Evolutionary conservation across 225 moss, liverwort and hornwort genomes (phyloP), one percentile per base, ranked within the genome.

Genomic region (Bryum argenteum): DNA sequence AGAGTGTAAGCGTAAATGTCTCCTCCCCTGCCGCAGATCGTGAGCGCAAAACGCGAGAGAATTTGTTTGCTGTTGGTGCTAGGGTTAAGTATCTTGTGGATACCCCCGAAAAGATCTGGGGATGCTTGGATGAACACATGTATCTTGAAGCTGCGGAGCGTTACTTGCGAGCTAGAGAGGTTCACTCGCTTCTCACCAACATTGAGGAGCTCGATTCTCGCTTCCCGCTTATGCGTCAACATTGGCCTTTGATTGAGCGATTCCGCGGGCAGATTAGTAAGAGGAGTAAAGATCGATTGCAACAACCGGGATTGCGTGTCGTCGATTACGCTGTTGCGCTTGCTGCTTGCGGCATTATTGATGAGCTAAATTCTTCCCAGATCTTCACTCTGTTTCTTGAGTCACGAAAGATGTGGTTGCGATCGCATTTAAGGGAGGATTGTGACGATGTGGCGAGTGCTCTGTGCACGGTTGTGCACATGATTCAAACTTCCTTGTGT

Each of bases 101-200:
- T 56, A 97, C 97, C 54, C 94, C 97, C 16, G 97, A 97, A 65
- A 97, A 94, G 81, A 97, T 97, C 74, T 97, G 97, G 97, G 97
- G 94, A 13, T 97, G 97, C 55, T 80, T 97, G 63, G 97, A 97
- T 55, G 93, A 97, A 75, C 97, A 97, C 28, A 94, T 97, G 94
- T 91, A 97, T 56, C 69, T 97, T 69, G 91, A 97, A 74, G 93
- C 88, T 1, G 85, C 94, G 16, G 93, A 97, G 83, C 79, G 97
- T 51, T 94, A 94, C 78, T 72, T 93, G 60, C 82, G 97, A 74
- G 97, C 94, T 0, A 86, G 79, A 74, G 97, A 90, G 73, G 97
- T 97, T 26, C 94, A 94, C 80, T 83, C 82, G 55, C 74, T 92
- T 22, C 73, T 94, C 71, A 86, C 84, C 75, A 80, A 56, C 71